A percentile compares a stretch with the other conserved stretches of the same genome.
These are phyloP conservation scores for Ceratocystis eucalypticola DNA, from an alignment of 2,329 filamentous ascomycete genomes.

Conservation along the genomic window DNA sequence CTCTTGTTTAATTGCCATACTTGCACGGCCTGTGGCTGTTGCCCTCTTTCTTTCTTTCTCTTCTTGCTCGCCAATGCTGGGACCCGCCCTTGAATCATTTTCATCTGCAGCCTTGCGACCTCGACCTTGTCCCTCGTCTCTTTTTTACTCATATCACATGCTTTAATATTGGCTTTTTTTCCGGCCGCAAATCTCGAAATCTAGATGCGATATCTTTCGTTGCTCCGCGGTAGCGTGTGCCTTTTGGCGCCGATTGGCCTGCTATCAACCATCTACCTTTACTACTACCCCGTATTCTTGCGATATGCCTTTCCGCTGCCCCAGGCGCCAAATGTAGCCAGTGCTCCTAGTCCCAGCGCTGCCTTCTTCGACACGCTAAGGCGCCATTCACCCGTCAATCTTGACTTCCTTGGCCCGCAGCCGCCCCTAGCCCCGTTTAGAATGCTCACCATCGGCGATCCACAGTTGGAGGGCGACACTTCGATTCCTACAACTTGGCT, in stretches of 20 bases:
- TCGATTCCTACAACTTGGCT: constrained; percentile 53
- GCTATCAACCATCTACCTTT: constrained; percentile 62
- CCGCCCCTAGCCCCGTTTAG: constrained; percentile 55
- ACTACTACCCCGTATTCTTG: constrained; percentile 71
- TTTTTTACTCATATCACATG: not conserved
- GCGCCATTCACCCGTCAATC: constrained; percentile 16
- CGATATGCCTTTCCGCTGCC: constrained; percentile 65
- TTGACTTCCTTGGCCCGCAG: constrained; percentile 7
- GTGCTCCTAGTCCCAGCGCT: constrained; percentile 12
- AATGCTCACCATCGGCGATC: constrained; percentile 77
- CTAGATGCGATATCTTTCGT: constrained; percentile 36
- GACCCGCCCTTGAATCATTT: not conserved
- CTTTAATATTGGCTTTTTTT: not conserved
- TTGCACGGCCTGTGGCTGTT: not conserved
- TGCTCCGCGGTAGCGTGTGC: constrained; percentile 39
- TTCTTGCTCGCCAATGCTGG: not conserved
- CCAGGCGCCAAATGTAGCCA: constrained; percentile 22
- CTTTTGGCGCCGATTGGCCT: constrained; percentile 47
- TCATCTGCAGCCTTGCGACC: not conserved
- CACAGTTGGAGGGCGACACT: constrained; percentile 84
- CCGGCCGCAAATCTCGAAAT: not conserved
- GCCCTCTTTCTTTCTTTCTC: too few species aligned
- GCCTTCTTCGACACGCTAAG: constrained; percentile 17
- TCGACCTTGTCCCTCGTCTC: not conserved
- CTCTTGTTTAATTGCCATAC: not conserved